phyloP scores from a whole-genome alignment of 139 green algal species.

The Chlorella vulgaris region DNA sequence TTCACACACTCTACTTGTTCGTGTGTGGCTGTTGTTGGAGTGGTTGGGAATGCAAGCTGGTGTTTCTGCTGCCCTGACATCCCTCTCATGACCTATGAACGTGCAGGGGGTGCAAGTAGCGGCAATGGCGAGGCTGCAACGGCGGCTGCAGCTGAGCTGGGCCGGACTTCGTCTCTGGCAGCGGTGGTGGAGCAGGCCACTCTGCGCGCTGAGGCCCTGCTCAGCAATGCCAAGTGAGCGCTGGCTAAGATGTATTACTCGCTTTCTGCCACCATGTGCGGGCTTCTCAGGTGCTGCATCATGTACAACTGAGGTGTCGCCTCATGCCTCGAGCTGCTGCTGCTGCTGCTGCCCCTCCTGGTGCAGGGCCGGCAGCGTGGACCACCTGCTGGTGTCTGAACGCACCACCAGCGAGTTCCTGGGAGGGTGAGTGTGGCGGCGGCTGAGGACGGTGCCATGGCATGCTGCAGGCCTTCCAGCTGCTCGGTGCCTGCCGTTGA shows the following conservation, averaged over 20 bases:
- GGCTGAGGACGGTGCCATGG: neutral
- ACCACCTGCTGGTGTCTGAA: constrained; percentile 35
- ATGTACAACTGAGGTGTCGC: no score
- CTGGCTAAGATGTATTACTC: no score
- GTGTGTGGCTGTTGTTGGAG: no score
- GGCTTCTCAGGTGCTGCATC: neutral
- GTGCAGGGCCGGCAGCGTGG: constrained; percentile 35
- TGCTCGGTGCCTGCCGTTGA: no score
- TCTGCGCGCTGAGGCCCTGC: constrained; percentile 26
- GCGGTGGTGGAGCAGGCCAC: constrained; percentile 29
- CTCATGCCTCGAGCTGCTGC: no score
- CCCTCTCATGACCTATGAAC: no score
- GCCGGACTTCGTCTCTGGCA: constrained; percentile 8
- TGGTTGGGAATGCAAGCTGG: no score
- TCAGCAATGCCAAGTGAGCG: constrained; percentile 32
- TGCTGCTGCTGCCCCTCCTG: no score
- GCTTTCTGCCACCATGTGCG: neutral
- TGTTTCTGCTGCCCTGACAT: neutral
- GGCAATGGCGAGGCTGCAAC: neutral
- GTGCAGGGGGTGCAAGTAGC: neutral
- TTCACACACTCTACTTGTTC: no score
- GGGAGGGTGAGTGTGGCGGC: neutral
- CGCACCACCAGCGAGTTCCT: constrained; percentile 38
- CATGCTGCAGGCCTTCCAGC: no score
- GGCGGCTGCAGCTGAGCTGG: neutral